Percentiles rank a stretch among this genome's conserved stretches.
Evolutionary conservation across 2,329 filamentous ascomycete genomes (phyloP).

Genomic region (Dactylellina cionopaga): DNA sequence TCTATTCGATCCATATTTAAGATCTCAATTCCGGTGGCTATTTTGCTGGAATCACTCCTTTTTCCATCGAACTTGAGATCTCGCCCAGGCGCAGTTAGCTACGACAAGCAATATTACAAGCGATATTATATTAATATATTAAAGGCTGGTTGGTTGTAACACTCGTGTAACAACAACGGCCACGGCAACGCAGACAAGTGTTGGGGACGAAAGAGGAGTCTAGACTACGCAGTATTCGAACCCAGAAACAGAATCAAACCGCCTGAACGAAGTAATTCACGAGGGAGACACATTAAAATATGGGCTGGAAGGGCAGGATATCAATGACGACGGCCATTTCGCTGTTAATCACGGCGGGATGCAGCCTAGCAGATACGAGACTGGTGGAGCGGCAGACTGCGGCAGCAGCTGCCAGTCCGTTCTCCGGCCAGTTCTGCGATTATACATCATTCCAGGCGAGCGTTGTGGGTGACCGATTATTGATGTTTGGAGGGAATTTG

Average conservation of each 20-base stretch:
- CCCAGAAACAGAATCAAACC: too few species aligned
- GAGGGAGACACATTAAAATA: conserved; percentile 8
- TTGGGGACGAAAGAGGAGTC: too few species aligned
- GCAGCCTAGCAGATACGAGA: conserved; percentile 2
- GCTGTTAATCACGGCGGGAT: conserved; percentile 13
- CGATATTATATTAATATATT: too few species aligned
- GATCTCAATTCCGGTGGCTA: not conserved
- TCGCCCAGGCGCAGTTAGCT: too few species aligned
- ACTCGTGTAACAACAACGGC: too few species aligned
- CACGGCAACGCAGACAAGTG: too few species aligned
- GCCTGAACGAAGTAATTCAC: too few species aligned
- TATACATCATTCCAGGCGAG: conserved; percentile 52
- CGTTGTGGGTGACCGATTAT: conserved; percentile 30
- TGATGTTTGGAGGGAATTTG: conserved; percentile 51
- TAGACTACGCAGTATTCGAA: too few species aligned
- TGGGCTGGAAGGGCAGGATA: conserved; percentile 9
- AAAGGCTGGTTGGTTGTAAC: too few species aligned
- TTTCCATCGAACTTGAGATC: too few species aligned
- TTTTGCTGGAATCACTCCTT: not conserved
- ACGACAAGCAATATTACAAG: too few species aligned
- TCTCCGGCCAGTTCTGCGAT: conserved; percentile 49
- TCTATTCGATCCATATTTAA: not conserved
- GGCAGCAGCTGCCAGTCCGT: conserved; percentile 6
- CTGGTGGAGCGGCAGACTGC: conserved; percentile 33
- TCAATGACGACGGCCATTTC: conserved; percentile 1